A percentile compares a stretch with the other conserved stretches of the same genome.
Conservation (phyloP, 768 basidiomycete genomes). For the Leucosporidium creatinivorum region DNA sequence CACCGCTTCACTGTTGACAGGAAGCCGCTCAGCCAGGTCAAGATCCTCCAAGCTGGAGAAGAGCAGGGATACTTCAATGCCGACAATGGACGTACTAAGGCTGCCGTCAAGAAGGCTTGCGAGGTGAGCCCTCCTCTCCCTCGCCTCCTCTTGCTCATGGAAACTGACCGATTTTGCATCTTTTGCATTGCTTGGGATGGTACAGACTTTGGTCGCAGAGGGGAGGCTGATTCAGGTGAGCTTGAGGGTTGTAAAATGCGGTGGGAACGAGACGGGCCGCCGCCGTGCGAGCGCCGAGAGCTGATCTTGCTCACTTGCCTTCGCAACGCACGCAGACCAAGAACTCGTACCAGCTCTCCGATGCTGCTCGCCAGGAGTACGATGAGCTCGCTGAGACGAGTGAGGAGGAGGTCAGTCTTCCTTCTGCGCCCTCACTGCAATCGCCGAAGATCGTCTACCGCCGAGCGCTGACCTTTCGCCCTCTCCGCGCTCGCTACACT, state of each 20-base stretch:
- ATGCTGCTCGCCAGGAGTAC: not conserved
- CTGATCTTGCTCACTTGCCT: too few species aligned
- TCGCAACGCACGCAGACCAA: not conserved
- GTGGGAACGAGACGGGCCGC: too few species aligned
- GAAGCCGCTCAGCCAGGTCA: not conserved
- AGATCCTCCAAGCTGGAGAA: too few species aligned
- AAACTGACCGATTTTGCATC: not conserved
- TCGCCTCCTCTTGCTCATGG: not conserved
- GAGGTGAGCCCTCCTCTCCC: not conserved
- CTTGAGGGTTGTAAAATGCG: too few species aligned
- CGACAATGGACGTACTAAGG: not conserved
- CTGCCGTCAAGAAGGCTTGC: not conserved
- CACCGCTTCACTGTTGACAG: not conserved
- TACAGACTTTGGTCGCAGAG: not conserved
- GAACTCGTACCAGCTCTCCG: not conserved
- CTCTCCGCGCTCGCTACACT: not conserved
- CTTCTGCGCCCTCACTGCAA: not conserved
- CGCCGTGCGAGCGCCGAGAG: too few species aligned
- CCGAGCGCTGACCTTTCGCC: not conserved
- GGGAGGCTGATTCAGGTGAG: not conserved
- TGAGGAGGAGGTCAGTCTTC: not conserved
- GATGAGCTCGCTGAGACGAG: not conserved
- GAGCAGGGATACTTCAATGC: too few species aligned
- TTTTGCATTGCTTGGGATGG: not conserved
- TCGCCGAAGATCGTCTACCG: not conserved